A percentile compares a stretch with the other conserved stretches of the same genome.
Evolutionary conservation across 345 rosid species (phyloP).

Genomic region (Eucalyptus regnans): DNA sequence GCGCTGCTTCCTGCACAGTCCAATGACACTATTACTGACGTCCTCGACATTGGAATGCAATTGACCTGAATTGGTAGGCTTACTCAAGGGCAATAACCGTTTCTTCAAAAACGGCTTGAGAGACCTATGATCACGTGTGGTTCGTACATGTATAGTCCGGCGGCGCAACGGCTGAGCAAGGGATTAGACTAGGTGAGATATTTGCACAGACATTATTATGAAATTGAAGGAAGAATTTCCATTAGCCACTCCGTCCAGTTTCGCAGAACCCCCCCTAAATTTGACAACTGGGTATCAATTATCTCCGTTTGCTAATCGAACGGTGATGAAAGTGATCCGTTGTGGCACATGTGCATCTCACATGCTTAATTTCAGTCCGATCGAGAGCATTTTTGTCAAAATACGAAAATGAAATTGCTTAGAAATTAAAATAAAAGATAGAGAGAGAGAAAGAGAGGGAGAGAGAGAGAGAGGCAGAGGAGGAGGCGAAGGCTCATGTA

Average conservation of each 20-base stretch:
- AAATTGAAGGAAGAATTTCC: neutral
- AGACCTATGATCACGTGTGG: neutral
- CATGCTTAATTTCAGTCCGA: neutral
- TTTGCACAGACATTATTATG: neutral
- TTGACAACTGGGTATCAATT: neutral
- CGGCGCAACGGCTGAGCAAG: neutral
- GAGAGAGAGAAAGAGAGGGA: no score
- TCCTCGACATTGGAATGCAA: no score
- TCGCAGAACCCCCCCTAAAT: neutral
- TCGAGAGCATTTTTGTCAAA: neutral
- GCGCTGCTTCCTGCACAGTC: neutral
- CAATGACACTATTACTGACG: neutral
- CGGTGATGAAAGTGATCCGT: neutral
- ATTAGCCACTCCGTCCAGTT: neutral
- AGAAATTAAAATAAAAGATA: neutral
- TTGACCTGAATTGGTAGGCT: no score
- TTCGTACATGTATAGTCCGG: neutral
- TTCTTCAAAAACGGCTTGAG: neutral
- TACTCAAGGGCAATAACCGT: no score
- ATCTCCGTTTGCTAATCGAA: neutral
- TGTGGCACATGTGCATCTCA: neutral
- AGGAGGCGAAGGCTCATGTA: no score
- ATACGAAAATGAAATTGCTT: neutral
- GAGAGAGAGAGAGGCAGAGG: no score
- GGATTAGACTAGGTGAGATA: neutral